Conservation (phyloP, 2,329 filamentous ascomycete genomes). For the Cryphonectria naterciae region DNA sequence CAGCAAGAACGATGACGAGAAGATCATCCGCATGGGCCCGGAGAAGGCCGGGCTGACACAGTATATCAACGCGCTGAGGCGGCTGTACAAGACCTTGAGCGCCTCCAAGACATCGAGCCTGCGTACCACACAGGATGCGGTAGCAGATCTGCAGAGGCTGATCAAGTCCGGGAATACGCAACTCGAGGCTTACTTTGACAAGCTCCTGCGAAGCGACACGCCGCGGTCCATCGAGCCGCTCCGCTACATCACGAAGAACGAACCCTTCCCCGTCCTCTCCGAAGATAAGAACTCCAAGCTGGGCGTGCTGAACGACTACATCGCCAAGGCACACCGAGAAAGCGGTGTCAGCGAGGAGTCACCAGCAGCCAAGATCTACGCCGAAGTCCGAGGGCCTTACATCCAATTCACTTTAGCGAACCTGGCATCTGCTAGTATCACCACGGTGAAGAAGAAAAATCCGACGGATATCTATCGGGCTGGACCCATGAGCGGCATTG, state of each 20-base stretch:
- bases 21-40: constrained; percentile 86
- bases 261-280: constrained; percentile 78
- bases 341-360: constrained; percentile 60
- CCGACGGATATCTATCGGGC: constrained; percentile 83
- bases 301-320: constrained; percentile 76
- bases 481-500: constrained; percentile 83
- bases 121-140: constrained; percentile 87
- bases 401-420: constrained; percentile 82
- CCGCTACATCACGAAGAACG: constrained; percentile 89
- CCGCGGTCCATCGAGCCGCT: constrained; percentile 83
- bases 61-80: constrained; percentile 88
- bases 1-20: constrained; percentile 88
- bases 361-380: constrained; percentile 79
- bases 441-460: constrained; percentile 80
- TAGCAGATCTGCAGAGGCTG: constrained; percentile 76
- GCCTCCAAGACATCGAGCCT: constrained; percentile 91
- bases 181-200: constrained; percentile 82
- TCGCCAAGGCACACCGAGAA: constrained; percentile 64
- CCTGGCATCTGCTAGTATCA: constrained; percentile 82
- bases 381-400: constrained; percentile 84
- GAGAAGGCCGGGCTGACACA: constrained; percentile 79
- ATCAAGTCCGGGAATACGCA: constrained; percentile 80
- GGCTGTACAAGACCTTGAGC: constrained; percentile 79
- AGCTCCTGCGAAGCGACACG: constrained; percentile 74
- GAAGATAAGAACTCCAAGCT: constrained; percentile 77